Conservation (phyloP, 2,329 filamentous ascomycete species). For the Venturia nashicola region DNA sequence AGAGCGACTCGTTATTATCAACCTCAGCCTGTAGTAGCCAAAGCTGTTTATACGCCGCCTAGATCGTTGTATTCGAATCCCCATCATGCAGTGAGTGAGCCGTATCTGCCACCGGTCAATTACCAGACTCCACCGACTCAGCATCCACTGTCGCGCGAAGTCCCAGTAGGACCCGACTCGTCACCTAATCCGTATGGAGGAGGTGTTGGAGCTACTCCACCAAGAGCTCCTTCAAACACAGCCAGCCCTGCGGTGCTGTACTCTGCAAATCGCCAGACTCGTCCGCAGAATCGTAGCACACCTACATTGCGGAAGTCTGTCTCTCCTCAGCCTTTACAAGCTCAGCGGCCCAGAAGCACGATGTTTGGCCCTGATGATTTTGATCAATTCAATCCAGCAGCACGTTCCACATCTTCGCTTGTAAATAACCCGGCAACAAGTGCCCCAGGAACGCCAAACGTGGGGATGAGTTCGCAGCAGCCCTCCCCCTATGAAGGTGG, state of each 20-base stretch:
- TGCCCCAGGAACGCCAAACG: constrained; percentile 21
- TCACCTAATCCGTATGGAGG: not conserved
- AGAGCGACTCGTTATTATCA: constrained; percentile 2
- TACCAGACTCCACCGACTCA: constrained; percentile 4
- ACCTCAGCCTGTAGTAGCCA: not conserved
- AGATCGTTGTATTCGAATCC: not conserved
- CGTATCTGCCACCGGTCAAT: not conserved
- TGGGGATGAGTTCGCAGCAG: constrained; percentile 10
- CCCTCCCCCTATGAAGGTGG: not conserved
- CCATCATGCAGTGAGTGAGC: constrained; percentile 3
- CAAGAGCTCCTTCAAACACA: not conserved
- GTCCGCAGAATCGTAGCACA: constrained; percentile 15
- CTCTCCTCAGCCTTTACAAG: constrained; percentile 50
- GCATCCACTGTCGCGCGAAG: constrained; percentile 7
- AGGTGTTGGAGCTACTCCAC: not conserved
- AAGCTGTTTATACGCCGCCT: not conserved
- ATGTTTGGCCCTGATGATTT: constrained; percentile 66
- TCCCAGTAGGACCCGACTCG: not conserved
- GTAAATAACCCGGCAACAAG: constrained; percentile 19
- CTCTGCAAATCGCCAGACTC: constrained; percentile 4
- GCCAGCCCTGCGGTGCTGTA: constrained; percentile 10
- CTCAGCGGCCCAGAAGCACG: constrained; percentile 21
- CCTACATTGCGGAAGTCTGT: constrained; percentile 55
- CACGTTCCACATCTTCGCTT: constrained; percentile 20
- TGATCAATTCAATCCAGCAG: constrained; percentile 54